A percentile compares a stretch with the other conserved stretches of the same genome.
These are phyloP conservation scores for Berberis thunbergii DNA, from an alignment of 164 flowering plant genomes.

Conservation along the genomic window DNA sequence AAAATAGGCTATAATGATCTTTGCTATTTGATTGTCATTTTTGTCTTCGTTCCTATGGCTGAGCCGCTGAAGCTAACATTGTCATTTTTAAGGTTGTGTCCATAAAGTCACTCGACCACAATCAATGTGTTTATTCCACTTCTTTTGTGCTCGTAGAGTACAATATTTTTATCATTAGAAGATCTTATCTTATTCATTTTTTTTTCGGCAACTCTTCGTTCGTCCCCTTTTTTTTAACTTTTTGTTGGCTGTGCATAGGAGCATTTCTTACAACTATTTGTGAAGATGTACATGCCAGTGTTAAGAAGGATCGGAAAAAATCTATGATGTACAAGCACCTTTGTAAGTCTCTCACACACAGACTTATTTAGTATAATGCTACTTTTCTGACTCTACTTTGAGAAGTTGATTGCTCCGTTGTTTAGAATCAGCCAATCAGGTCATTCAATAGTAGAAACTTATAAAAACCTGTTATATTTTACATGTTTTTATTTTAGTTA, in stretches of 20 bases:
- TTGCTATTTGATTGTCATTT: no score
- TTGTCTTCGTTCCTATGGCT: no score
- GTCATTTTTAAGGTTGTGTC: no score
- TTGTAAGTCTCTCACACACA: slow-evolving; percentile 27
- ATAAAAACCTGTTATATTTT: no score
- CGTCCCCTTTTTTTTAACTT: not conserved
- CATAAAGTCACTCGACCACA: no score
- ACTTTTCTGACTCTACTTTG: not conserved
- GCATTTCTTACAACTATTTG: slow-evolving; percentile 43
- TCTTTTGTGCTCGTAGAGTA: not conserved
- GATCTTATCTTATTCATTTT: not conserved
- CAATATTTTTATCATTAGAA: not conserved
- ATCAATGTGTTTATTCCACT: not conserved
- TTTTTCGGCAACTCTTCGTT: not conserved
- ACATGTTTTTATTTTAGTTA: not conserved
- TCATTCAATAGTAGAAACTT: no score
- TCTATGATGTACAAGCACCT: slow-evolving; percentile 47
- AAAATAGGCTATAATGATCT: not conserved
- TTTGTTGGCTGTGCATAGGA: slow-evolving; percentile 37
- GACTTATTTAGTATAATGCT: not conserved
- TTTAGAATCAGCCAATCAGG: no score
- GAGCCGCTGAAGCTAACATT: no score
- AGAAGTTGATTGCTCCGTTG: not conserved
- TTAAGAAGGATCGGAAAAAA: slow-evolving; percentile 38
- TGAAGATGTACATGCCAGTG: slow-evolving; percentile 47